Percentiles rank a stretch among this genome's conserved stretches.
phyloP scores from a whole-genome alignment of 768 basidiomycete genomes.

The Phlebiopsis flavidoalba region DNA sequence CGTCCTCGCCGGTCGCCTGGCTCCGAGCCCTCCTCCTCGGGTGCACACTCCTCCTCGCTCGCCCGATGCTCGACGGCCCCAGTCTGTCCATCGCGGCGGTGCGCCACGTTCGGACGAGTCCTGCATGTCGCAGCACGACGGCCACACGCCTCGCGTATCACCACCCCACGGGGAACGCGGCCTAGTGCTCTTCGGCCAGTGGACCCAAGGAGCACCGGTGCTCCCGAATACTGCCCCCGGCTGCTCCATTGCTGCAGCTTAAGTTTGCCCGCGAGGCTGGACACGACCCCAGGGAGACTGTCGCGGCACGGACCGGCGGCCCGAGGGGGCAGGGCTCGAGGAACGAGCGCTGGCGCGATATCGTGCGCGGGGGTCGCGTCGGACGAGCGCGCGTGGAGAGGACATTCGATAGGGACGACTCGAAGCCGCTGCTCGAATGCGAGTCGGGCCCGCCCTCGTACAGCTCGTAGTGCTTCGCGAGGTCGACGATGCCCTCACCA shows the following conservation, averaged over 20 bases:
- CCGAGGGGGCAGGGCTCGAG: conserved; percentile 36
- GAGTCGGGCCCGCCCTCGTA: conserved; percentile 28
- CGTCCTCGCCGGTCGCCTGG: conserved; percentile 9
- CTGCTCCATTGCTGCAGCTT: too few relatives aligned
- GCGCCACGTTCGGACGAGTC: too few relatives aligned
- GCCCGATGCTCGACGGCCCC: conserved; percentile 37
- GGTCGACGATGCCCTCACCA: conserved; percentile 83
- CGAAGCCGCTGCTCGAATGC: conserved; percentile 40
- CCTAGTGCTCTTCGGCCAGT: too few relatives aligned
- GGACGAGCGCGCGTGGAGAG: conserved; percentile 19
- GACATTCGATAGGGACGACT: conserved; percentile 20
- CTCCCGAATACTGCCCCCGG: too few relatives aligned
- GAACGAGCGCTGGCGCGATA: too few relatives aligned
- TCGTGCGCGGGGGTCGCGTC: too few relatives aligned
- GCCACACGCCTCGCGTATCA: too few relatives aligned
- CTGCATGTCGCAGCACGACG: too few relatives aligned
- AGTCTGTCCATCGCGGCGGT: too few relatives aligned
- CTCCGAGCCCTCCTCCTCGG: conserved; percentile 29
- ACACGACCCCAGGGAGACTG: conserved; percentile 36
- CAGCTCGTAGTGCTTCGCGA: conserved; percentile 18
- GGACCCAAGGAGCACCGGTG: too few relatives aligned
- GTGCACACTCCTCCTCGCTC: conserved; percentile 36
- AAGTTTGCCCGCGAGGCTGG: conserved; percentile 12
- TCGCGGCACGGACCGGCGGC: too few relatives aligned
- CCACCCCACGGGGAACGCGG: too few relatives aligned